Evolutionary conservation across 78 protist genomes (phyloP).

Genomic region (Dictyostelium purpureum): DNA sequence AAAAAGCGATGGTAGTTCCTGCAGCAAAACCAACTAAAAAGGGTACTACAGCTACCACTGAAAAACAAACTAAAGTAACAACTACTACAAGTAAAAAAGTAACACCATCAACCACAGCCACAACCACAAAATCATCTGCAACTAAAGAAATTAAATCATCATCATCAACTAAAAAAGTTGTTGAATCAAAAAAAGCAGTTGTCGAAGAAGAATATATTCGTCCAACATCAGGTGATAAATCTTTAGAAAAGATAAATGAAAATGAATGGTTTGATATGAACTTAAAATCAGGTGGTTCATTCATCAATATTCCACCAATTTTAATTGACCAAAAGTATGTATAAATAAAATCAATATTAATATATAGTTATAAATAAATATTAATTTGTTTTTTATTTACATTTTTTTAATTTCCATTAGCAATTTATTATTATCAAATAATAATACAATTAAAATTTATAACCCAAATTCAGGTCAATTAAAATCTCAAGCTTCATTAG

Average conservation of each 20-base stretch:
- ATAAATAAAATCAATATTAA: neutral
- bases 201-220: neutral
- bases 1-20: conserved; percentile 2
- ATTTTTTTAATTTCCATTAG: neutral
- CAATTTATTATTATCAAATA: neutral
- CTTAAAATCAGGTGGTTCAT: conserved; percentile 20
- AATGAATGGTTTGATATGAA: conserved; percentile 4
- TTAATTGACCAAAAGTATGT: neutral
- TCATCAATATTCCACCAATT: neutral
- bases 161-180: too few relatives aligned
- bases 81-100: neutral
- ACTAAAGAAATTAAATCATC: too few relatives aligned
- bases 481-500: conserved; percentile 1
- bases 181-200: neutral
- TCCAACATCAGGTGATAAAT: neutral
- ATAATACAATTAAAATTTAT: conserved; percentile 23
- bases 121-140: neutral
- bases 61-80: neutral
- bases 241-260: neutral
- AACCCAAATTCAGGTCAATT: neutral
- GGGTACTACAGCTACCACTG: neutral
- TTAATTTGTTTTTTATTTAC: neutral
- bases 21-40: neutral
- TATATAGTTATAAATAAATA: neutral
- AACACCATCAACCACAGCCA: neutral